Conservation (phyloP, 208 protist species). For the Crithidia sp. region DNA sequence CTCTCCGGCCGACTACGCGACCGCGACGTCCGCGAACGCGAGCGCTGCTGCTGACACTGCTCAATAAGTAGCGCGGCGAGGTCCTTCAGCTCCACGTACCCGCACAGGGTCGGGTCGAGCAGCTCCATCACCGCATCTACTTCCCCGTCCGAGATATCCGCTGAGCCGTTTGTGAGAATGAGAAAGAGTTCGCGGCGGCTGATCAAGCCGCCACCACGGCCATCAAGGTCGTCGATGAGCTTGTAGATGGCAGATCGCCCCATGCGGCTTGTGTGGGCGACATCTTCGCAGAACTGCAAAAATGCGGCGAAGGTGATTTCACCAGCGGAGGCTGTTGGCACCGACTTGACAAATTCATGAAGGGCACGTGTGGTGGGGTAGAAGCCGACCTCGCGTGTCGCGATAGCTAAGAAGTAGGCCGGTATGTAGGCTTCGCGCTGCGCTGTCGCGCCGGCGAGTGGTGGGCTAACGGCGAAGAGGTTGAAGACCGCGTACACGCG, state of each 20-base stretch:
- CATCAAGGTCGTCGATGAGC: constrained; percentile 24
- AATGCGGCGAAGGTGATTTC: constrained; percentile 48
- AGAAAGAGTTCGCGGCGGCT: constrained; percentile 46
- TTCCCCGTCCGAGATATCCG: constrained; percentile 45
- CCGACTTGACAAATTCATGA: constrained; percentile 28
- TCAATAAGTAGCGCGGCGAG: constrained; percentile 23
- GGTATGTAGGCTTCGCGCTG: constrained; percentile 53
- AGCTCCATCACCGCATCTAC: constrained; percentile 63
- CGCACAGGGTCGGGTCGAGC: constrained; percentile 53
- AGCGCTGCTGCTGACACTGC: constrained; percentile 13
- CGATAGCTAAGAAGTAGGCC: constrained; percentile 30
- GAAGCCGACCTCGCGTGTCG: constrained; percentile 61
- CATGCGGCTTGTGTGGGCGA: constrained; percentile 31
- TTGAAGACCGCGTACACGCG: constrained; percentile 27
- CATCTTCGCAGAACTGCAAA: constrained; percentile 59
- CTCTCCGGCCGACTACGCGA: background rate
- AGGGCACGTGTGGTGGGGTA: constrained; percentile 46
- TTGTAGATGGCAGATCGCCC: constrained; percentile 23
- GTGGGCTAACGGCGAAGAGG: constrained; percentile 21
- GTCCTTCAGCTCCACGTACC: constrained; percentile 24
- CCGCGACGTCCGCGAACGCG: constrained; percentile 2
- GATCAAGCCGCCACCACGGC: constrained; percentile 35
- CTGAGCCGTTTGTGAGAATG: constrained; percentile 35
- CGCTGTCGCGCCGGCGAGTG: background rate
- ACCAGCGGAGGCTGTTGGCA: constrained; percentile 26